Base-by-base conservation (phyloP, 495 filamentous ascomycete species). In the Mytilinidion resinicola region DNA sequence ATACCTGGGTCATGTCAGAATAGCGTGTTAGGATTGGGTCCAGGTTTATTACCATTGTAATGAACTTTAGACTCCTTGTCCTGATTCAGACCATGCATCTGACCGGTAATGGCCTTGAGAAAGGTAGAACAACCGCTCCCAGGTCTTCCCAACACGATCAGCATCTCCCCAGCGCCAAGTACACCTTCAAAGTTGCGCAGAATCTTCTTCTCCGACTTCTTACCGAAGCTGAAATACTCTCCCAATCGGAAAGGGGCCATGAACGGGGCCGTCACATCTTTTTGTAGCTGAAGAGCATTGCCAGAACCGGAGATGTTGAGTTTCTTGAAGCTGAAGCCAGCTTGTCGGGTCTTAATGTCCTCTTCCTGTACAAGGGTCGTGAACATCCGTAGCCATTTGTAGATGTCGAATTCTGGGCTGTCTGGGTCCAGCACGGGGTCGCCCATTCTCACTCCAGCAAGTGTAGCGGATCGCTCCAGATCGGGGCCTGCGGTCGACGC, bases 281-380 rank as follows among this genome's bases (percentile, higher is more conserved):
- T 70, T 63, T 85, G 81, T 0, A 83, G 73, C 51, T 82, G 78
- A 15, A 83, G 63, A 5, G 78, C 79, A 17, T 76, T 69, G 0
- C 80, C 80, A 0, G 79, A 76, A 5, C 80, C 82, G 2, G 72
- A 78, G 12, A 84, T 78, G 47, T 76, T 76, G 46, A 85, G 72
- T 51, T 82, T 73, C 49, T 75, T 71, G 61, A 81, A 81, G 1
- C 72, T 68, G 8, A 81, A 69, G 10, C 80, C 77, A 2, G 75
- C 66, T 72, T 36, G 43, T 9, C 46, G 55, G 14, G 37, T 15
- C 70, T 65, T 53, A 68, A 78, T 67, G 11, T 75, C 76, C 47
- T 80, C 70, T 25, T 73, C 71, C 46, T 78, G 74, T 59, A 77
- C 59, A 43, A 74, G 9, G 51, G 69, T 71, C 47, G 78, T 17